Base-by-base conservation (phyloP, 805 yeast genomes). In the Candida oleophila region DNA sequence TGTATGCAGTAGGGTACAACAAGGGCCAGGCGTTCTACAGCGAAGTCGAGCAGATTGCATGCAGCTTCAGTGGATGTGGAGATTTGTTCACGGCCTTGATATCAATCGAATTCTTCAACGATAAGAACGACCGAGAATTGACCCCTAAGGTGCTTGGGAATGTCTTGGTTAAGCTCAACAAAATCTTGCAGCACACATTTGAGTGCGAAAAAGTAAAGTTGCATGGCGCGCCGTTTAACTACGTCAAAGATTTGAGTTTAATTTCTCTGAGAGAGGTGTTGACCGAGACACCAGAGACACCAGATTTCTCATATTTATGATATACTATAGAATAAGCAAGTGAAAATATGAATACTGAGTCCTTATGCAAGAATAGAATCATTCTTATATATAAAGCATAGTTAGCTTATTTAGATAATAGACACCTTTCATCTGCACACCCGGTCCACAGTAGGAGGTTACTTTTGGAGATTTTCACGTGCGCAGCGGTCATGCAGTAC, bases 41-140 rank as follows among this genome's bases (percentile, higher is more conserved):
- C 40, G 69, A 71, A 20, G 74, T 82, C 1, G 68, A 73, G 3
- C 64, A 68, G 52, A 77, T 86, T 11, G 66, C 76, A 18, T 88
- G 89, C 8, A 66, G 71, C 1, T 86, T 85, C 59, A 82, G 81
- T 36, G 94, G 94, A 1, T 78, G 87, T 48, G 94, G 94, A 2
- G 94, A 87, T 59, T 63, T 87, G 15, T 84, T 86, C 60, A 71
- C 83, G 2, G 89, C 85, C 0, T 57, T 87, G 14, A 52, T 86
- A 16, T 72, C 84, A 2, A 79, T 85, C 52, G 62, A 70, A 1
- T 74, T 75, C 51, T 67, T 68, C 46, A 61, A 51, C 5, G 67
- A 52, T 36, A 43, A 46, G 3, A 41, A 38, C 15, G 5, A 5
- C 30, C 30, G 11, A 7, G 44, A 52, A 36, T 56, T 70, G 4